A percentile compares a stretch with the other conserved stretches of the same genome.
Conservation (phyloP, 108 stramenopile genomes). For the Thalassiosira profunda region DNA sequence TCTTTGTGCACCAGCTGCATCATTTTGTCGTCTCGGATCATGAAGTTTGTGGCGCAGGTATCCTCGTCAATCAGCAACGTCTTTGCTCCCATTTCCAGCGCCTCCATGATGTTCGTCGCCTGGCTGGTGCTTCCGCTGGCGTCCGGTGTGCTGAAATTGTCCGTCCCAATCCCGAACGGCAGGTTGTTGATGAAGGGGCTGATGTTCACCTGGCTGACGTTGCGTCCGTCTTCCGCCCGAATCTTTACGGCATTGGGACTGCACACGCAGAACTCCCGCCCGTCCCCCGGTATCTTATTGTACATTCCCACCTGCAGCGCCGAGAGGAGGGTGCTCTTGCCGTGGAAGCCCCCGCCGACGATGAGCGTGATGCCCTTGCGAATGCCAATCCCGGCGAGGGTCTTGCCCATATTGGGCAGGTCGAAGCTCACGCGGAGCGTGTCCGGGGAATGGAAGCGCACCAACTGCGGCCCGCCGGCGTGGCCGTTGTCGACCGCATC, state of each 20-base stretch:
- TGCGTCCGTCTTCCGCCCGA: conserved; percentile 95
- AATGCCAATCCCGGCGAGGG: conserved; percentile 93
- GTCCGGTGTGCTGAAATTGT: conserved; percentile 84
- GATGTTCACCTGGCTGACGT: conserved; percentile 88
- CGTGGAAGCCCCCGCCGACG: conserved; percentile 99
- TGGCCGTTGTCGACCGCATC: conserved; percentile 10
- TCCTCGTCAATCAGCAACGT: conserved; percentile 96
- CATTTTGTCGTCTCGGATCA: conserved; percentile 97
- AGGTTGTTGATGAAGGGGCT: conserved; percentile 95
- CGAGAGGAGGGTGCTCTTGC: conserved; percentile 93
- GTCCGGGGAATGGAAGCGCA: conserved; percentile 73
- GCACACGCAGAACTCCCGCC: conserved; percentile 93
- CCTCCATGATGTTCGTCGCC: conserved; percentile 94
- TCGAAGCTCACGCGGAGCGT: conserved; percentile 50
- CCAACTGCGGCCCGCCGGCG: conserved; percentile 22
- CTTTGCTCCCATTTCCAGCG: conserved; percentile 88
- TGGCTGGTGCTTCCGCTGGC: conserved; percentile 96
- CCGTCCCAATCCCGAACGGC: conserved; percentile 87
- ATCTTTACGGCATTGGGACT: conserved; percentile 85
- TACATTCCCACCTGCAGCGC: conserved; percentile 95
- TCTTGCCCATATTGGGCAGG: conserved; percentile 58
- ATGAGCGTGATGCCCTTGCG: conserved; percentile 94
- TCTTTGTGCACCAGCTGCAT: conserved; percentile 89
- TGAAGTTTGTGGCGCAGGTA: conserved; percentile 95
- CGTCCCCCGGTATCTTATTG: conserved; percentile 96